Base-by-base conservation (phyloP, 2,329 filamentous ascomycete species). In the Escovopsis sp. region DNA sequence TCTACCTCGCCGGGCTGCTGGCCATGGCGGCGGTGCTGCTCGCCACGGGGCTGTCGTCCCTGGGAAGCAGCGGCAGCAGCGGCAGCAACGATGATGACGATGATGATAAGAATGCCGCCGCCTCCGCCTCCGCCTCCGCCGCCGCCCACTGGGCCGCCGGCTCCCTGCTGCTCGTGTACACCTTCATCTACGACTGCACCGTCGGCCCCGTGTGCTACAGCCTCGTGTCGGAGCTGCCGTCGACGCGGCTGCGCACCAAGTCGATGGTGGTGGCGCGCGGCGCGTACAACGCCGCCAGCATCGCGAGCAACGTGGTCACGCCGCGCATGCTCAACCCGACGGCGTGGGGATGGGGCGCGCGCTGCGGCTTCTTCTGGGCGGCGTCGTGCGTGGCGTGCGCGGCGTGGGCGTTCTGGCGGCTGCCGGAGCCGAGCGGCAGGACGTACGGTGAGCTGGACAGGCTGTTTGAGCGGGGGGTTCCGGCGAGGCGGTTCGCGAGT, bases 171-270 rank as follows among this genome's bases (percentile, higher is more conserved):
- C 48, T 62, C 16, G 54, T 65, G 45, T 68, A 67, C 54, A 66
- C 63, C 15, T 62, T 68, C 27, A 58, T 64, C 39, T 64, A 63
- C 41, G 54, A 64, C 44, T 52, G 51, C 33, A 63, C 61, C 5
- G 57, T 64, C 24, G 61, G 61, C 0, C 61, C 47, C 32, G 84
- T 94, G 24, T 87, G 83, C 62, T 94, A 91, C 63, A 89, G 84
- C 0, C 71, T 94, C 30, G 86, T 94, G 5, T 74, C 67, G 1
- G 67, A 70, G 50, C 46, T 68, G 3, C 59, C 61, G 1, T 66
- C 64, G 0, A 67, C 65, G 4, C 65, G 66, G 33, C 58, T 70
- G 15, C 59, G 66, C 37, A 65, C 62, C 38, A 66, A 68, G 52
- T 65, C 65, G 0, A 61, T 69, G 14, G 65, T 67, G 11, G 51